Evolutionary conservation across 164 flowering plant species (phyloP), one percentile per base, ranked within the genome.

Genomic region (Macadamia integrifolia): DNA sequence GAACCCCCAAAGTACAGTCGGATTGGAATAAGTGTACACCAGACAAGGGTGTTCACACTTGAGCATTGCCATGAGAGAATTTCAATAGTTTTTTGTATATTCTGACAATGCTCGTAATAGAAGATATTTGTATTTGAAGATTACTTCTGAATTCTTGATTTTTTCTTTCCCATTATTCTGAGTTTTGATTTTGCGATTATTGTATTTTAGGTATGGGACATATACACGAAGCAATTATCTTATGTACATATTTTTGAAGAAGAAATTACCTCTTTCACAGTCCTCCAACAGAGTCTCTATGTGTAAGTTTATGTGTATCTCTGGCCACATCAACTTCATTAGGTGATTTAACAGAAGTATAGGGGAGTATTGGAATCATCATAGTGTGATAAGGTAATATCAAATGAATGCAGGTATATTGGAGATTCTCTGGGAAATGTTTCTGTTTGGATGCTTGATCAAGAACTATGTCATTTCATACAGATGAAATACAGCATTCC

Each of bases 371-470:
- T 18, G 46, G 15, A 31, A n/a, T 58, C 55, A 8, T 32, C 35
- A 43, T 44, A 50, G 50, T 14, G 32, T 69, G 35, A 58, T 46
- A 9, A 15, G 43, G 59, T 56, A 61, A 57, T 50, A 18, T 67
- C 15, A 52, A 17, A 9, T 28, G 13, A 65, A 35, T 70, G 66
- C 81, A 93, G 98, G 76, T 89, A 82, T 67, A 70, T 82, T 61
- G 98, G 98, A 80, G 88, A 91, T 78, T 75, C 90, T 69, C 31
- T 40, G 76, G 98, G 98, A 61, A 81, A 83, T 77, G 67, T 89
- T 66, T 75, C 84, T 15, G 84, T 89, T 65, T 66, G 85, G 76
- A 91, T 82, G 86, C 73, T 91, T 74, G 85, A 86, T 35, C 69
- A 71, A 73, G 90, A 85, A 67, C 71, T 74, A 53, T 66, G 66